These are phyloP conservation scores for Stramenopiles sp. DNA, from an alignment of 352 stramenopile species.

Conservation along the genomic window DNA sequence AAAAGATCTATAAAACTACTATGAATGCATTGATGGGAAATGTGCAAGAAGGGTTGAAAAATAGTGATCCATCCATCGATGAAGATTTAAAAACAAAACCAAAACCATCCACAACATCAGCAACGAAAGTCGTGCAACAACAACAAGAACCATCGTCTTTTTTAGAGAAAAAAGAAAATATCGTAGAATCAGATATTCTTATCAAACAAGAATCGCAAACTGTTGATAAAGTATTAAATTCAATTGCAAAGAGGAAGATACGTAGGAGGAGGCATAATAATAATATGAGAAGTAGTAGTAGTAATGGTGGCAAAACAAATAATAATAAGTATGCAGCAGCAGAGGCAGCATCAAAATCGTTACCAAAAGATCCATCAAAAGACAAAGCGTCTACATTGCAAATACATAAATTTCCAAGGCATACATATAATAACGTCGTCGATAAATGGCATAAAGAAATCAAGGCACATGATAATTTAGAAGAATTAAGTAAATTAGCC, in stretches of 20 bases:
- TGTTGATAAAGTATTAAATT: no score
- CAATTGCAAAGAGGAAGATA: no score
- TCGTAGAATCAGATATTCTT: background rate
- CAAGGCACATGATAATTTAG: background rate
- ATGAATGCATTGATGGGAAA: background rate
- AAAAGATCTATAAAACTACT: background rate
- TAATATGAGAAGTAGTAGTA: no score
- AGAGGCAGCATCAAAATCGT: no score
- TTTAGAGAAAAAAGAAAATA: constrained; percentile 1
- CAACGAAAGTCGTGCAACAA: background rate
- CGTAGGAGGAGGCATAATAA: no score
- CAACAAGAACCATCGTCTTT: background rate
- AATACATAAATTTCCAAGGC: background rate
- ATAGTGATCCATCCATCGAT: background rate
- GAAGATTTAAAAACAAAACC: background rate
- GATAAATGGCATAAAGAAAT: background rate
- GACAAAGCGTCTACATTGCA: no score
- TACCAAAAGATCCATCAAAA: no score
- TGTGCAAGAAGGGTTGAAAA: background rate
- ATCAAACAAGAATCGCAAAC: no score
- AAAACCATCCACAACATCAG: background rate
- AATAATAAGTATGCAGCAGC: no score
- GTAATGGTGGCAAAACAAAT: background rate
- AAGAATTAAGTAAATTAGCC: no score
- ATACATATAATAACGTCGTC: no score